These are phyloP conservation scores for Coemansia pectinata DNA, from an alignment of 192 early-diverging fungal species.

Conservation along the genomic window DNA sequence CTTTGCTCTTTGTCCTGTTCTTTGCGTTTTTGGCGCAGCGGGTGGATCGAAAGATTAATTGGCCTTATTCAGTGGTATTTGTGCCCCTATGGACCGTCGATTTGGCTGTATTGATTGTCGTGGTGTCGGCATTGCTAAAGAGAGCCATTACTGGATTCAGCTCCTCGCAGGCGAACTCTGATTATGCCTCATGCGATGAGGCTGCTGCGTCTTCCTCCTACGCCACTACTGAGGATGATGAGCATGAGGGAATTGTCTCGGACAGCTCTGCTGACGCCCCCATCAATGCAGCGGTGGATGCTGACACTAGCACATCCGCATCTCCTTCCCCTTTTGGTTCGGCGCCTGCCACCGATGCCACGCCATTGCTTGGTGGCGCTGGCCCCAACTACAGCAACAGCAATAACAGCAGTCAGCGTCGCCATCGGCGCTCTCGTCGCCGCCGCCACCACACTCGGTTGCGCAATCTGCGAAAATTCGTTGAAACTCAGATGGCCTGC, in stretches of 20 bases:
- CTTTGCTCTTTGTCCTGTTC: conserved; percentile 75
- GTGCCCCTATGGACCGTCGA: conserved; percentile 82
- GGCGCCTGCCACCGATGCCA: conserved; percentile 23
- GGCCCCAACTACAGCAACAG: conserved; percentile 3
- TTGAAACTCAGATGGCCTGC: conserved; percentile 13
- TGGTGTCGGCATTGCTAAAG: conserved; percentile 31
- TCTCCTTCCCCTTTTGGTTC: neutral
- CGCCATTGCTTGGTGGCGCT: conserved; percentile 17
- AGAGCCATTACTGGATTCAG: conserved; percentile 16
- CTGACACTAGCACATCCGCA: neutral
- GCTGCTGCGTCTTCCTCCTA: neutral
- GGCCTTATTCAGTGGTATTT: conserved; percentile 77
- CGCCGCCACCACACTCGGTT: conserved; percentile 3
- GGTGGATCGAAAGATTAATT: conserved; percentile 68
- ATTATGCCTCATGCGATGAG: neutral
- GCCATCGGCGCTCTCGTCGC: conserved; percentile 7
- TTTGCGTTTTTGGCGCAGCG: conserved; percentile 77
- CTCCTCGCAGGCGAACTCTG: neutral
- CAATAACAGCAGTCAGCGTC: conserved; percentile 3
- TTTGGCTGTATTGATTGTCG: conserved; percentile 35
- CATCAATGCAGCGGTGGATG: conserved; percentile 41
- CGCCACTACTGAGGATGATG: conserved; percentile 5
- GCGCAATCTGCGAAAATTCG: conserved; percentile 12
- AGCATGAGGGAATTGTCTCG: neutral
- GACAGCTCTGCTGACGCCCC: neutral